These are phyloP conservation scores for Neolentinus lepideus DNA, from an alignment of 1,284 basidiomycete genomes.

Conservation along the genomic window DNA sequence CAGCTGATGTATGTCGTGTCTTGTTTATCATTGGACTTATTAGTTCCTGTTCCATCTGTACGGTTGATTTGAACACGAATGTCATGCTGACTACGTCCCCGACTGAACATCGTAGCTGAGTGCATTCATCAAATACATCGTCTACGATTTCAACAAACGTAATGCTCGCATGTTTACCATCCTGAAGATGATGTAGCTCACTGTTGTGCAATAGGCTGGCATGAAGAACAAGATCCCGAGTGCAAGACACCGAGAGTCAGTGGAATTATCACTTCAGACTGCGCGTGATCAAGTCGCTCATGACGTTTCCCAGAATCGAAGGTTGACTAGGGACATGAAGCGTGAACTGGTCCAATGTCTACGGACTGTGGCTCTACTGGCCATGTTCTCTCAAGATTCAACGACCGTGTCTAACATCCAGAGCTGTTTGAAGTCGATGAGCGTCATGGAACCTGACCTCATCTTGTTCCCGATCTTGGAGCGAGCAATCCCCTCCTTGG, in stretches of 20 bases:
- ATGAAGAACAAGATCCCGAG: conserved; percentile 72
- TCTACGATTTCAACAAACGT: conserved; percentile 85
- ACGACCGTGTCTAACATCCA: conserved; percentile 61
- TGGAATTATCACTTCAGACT: background rate
- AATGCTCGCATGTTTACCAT: no score
- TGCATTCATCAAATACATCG: conserved; percentile 82
- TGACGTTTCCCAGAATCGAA: conserved; percentile 43
- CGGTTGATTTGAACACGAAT: conserved; percentile 7
- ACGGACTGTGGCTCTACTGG: conserved; percentile 77
- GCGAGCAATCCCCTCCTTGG: conserved; percentile 80
- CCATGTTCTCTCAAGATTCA: conserved; percentile 85
- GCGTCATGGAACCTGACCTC: conserved; percentile 82
- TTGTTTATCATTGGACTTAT: background rate
- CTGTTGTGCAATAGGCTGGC: conserved; percentile 47
- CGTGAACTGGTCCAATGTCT: conserved; percentile 82
- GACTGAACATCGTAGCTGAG: conserved; percentile 40
- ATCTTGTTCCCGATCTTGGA: conserved; percentile 84
- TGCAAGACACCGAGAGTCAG: conserved; percentile 75
- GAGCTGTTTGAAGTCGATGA: conserved; percentile 68
- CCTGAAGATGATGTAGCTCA: conserved; percentile 5
- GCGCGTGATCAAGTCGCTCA: conserved; percentile 4
- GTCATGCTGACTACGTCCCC: conserved; percentile 3
- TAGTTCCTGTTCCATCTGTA: background rate
- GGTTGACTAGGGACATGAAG: conserved; percentile 77
- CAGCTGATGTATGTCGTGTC: conserved; percentile 41